Evolutionary conservation across 352 stramenopile genomes (phyloP), one percentile per base, ranked within the genome.

Genomic region (Globisporangium carolinianum): DNA sequence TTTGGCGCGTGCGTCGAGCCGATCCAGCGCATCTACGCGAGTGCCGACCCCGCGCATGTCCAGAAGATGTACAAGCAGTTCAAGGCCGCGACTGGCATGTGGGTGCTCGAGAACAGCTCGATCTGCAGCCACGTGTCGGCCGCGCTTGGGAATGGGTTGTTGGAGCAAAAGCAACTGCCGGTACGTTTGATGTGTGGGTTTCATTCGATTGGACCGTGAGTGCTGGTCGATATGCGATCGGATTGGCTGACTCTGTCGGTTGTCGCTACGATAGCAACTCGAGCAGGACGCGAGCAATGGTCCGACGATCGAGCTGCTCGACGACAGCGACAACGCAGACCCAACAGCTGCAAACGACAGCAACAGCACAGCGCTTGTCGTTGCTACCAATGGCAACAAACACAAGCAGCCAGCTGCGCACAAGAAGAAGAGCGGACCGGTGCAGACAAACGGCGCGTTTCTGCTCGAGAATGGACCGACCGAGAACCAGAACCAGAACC

Each of bases 1-100:
- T 91, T 94, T 72, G 79, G 76, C 12, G 84, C 84, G 14, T 91
- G 81, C 58, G 74, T 88, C 14, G 82, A 94, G 57, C 84, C 84
- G 15, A 92, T 94, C 58, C 84, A 94, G 61, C 76, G 76, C n/a
- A 92, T 94, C 68, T 88, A 94, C 62, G 78, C 77, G 35, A 94
- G 84, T 57, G 82, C 81, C 36, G 84, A 94, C 45, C 84, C 84
- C 6, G 39, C 83, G 37, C 79, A 90, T 47, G 84, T 94, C 17
- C 81, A 94, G 66, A 87, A 89, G 65, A 83, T 94, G 75, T 89
- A 87, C 64, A 86, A 89, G 67, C 79, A 94, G 65, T 94, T 94
- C 57, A 85, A 86, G 32, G 73, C 90, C 46, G 80, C 81, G 14
- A 91, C 84, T 15, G 84, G 84, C 9, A 75, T 89, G 68, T 94